A percentile compares a stretch with the other conserved stretches of the same genome.
Evolutionary conservation across 352 stramenopile genomes (phyloP).

Genomic region (Pythium aristosporum): DNA sequence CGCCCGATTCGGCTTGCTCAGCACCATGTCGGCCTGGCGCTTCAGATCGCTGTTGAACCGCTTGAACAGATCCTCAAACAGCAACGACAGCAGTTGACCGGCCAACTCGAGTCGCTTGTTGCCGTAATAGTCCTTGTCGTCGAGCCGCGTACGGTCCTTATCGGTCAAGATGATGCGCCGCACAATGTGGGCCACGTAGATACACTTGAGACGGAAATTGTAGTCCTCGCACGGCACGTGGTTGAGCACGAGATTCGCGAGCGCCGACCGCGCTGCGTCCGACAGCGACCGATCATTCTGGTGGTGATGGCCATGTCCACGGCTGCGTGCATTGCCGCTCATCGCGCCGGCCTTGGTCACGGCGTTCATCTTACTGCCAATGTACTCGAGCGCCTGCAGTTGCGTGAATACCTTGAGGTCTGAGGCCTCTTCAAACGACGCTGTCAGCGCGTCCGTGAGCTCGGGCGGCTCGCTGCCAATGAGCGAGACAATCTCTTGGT

Average conservation of each 20-base stretch:
- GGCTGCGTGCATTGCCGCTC: conserved; percentile 36
- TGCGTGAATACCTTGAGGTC: conserved; percentile 96
- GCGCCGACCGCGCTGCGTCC: conserved; percentile 96
- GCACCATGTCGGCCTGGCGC: conserved; percentile 95
- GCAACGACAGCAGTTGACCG: conserved; percentile 96
- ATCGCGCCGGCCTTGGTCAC: conserved; percentile 58
- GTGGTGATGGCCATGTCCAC: conserved; percentile 29
- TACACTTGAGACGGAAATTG: conserved; percentile 97
- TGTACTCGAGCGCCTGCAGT: conserved; percentile 94
- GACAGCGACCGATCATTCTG: conserved; percentile 67
- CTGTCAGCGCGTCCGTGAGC: conserved; percentile 93
- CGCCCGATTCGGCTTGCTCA: conserved; percentile 98
- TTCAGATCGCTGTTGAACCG: conserved; percentile 99
- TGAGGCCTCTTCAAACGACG: conserved; percentile 95
- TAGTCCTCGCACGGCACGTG: conserved; percentile 98
- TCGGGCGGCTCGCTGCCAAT: conserved; percentile 92
- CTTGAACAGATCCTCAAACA: conserved; percentile 99
- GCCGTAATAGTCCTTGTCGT: conserved; percentile 99
- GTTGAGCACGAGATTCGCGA: conserved; percentile 98
- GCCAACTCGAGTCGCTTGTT: conserved; percentile 99
- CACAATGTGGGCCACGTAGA: conserved; percentile 98
- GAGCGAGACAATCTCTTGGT: conserved; percentile 98
- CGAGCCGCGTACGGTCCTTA: conserved; percentile 88
- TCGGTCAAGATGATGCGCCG: conserved; percentile 88
- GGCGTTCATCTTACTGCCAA: conserved; percentile 95